These are phyloP conservation scores for Xylaria sp. DNA, from an alignment of 2,329 filamentous ascomycete genomes.

Conservation along the genomic window DNA sequence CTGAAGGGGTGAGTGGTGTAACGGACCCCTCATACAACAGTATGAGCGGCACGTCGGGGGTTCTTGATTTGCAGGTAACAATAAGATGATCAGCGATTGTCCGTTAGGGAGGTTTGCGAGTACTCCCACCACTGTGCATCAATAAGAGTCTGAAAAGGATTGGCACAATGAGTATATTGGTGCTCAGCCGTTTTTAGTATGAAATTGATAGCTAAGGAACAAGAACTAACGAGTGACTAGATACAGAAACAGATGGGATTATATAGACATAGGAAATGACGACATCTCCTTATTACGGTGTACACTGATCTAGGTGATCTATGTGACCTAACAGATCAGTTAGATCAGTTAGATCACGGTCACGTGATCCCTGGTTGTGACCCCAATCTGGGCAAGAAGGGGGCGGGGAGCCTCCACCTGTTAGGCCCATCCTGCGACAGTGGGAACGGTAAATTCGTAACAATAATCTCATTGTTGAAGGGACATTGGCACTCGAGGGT, in stretches of 20 bases:
- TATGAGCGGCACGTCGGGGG: background rate
- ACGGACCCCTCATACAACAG: background rate
- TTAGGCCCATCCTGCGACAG: slow-evolving; percentile 1
- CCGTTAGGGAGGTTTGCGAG: background rate
- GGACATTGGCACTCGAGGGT: no score
- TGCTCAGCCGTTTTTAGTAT: background rate
- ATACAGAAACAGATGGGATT: background rate
- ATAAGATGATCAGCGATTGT: background rate
- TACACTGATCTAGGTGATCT: background rate
- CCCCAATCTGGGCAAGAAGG: background rate
- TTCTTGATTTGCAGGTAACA: background rate
- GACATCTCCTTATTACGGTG: background rate
- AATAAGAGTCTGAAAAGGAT: background rate
- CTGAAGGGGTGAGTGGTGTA: no score
- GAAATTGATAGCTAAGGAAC: slow-evolving; percentile 9
- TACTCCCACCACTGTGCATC: background rate
- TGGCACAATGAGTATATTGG: background rate
- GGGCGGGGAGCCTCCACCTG: no score
- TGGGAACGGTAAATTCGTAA: background rate
- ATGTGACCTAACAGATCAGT: background rate
- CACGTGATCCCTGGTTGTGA: no score
- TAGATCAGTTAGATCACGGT: background rate
- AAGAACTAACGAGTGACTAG: background rate
- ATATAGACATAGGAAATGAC: no score
- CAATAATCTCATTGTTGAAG: no score